Base-by-base conservation (phyloP, 2,329 filamentous ascomycete species). In the Triangularia verruculosa region DNA sequence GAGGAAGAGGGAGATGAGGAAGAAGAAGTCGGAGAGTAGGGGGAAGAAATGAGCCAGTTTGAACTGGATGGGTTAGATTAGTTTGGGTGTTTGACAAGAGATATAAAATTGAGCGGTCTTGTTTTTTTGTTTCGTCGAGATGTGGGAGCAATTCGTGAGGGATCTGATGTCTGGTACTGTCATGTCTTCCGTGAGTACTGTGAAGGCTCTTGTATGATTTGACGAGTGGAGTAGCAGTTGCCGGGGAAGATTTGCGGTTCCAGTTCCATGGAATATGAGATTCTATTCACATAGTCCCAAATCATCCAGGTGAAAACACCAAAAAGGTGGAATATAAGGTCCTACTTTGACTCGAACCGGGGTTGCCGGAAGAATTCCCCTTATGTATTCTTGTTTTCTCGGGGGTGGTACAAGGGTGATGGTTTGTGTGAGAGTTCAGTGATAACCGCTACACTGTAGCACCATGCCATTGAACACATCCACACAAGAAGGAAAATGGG, bases 1-100 rank as follows among this genome's bases (percentile, higher is more conserved):
- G 57, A 89, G 91, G 76, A 97, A 96, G 81, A 84, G 92, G 67
- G 86, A 90, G 79, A 85, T 89, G 81, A 86, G 92, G 64, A 89
- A 89, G 76, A 90, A 89, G 78, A 87, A 86, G 79, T 77, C 78
- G 5, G 70, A 32, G 13, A 30, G 62, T 30, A 61, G 69, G 63
- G 66, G 69, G 22, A 69, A 70, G 62, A 66, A 67, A 63, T 66
- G n/a, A n/a, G n/a, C n/a, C n/a, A 58, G 51, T n/a, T 12, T 32
- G 15, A 17, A 6, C 39, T 47, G 39, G 12, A n/a, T 4, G 39
- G n/a, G n/a, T 39, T 47, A 20, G 39, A 7, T 47, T 47, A 20
- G 6, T 47, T 17, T 47, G 9, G 6, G 13, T 12, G 34, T 4
- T 39, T 39, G 34, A 17, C 11, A 47, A 20, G 39, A 39, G 34